Evolutionary conservation across 129 eudicot genomes (phyloP).

Genomic region (Heracleum sosnowskyi): DNA sequence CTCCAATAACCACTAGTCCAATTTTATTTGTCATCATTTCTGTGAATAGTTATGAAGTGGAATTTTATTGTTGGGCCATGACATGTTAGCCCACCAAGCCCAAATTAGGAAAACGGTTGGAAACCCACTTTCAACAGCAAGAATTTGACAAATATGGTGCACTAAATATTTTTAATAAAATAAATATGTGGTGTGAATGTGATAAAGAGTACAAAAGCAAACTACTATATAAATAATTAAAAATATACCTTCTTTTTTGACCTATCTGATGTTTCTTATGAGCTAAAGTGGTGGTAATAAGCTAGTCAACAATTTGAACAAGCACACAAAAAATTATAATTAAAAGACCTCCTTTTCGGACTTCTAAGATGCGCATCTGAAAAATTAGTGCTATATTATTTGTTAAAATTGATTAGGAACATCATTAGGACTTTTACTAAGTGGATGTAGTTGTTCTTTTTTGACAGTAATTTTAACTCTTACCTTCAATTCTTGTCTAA

Average conservation of each 20-base stretch:
- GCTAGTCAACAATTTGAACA: background rate
- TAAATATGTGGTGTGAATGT: no score
- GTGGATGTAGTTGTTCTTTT: background rate
- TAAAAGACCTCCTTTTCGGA: background rate
- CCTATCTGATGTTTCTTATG: background rate
- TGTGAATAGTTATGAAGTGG: no score
- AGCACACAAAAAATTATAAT: background rate
- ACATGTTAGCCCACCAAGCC: no score
- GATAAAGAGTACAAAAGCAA: no score
- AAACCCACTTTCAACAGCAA: no score
- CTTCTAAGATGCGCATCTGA: background rate
- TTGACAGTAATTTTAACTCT: background rate
- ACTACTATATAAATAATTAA: no score
- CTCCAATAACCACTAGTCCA: no score
- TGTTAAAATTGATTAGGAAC: background rate
- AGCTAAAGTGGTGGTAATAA: background rate
- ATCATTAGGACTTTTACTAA: background rate
- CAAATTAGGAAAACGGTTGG: no score
- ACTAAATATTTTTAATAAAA: no score
- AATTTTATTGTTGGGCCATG: no score
- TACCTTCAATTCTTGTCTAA: background rate
- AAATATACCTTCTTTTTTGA: background rate
- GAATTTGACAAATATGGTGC: no score
- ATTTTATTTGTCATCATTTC: no score
- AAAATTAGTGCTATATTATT: background rate